Percentiles rank a stretch among this genome's conserved stretches.
These are phyloP conservation scores for Aureococcus anophagefferens DNA, from an alignment of 108 stramenopile species.

Conservation along the genomic window DNA sequence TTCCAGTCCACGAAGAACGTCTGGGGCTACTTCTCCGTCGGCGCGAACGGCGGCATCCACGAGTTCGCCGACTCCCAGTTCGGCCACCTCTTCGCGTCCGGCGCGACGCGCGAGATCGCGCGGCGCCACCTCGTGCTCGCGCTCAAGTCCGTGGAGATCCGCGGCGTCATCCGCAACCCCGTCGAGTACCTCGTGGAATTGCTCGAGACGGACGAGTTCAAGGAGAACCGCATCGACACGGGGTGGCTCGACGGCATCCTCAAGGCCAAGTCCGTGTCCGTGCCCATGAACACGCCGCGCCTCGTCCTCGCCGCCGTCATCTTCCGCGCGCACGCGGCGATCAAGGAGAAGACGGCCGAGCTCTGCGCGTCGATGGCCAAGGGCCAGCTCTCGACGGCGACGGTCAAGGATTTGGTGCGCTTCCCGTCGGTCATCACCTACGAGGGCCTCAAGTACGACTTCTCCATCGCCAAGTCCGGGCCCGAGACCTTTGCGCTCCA, in stretches of 20 bases:
- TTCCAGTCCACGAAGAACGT: conserved; percentile 95
- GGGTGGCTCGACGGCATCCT: conserved; percentile 96
- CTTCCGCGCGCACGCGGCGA: conserved; percentile 63
- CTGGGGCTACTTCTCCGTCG: conserved; percentile 99
- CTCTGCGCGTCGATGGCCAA: conserved; percentile 68
- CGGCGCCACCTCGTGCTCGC: conserved; percentile 90
- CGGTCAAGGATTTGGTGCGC: conserved; percentile 73
- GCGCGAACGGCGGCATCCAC: conserved; percentile 91
- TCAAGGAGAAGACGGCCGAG: conserved; percentile 48
- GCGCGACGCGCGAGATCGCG: conserved; percentile 83
- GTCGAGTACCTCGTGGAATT: conserved; percentile 93
- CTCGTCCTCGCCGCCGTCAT: conserved; percentile 77
- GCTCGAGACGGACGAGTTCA: conserved; percentile 86
- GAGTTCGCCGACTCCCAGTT: conserved; percentile 99
- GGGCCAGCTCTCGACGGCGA: conserved; percentile 76
- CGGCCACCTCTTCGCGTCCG: conserved; percentile 96
- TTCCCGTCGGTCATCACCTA: conserved; percentile 40
- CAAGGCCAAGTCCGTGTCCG: conserved; percentile 55
- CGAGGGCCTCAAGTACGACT: conserved; percentile 81
- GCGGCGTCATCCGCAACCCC: conserved; percentile 97
- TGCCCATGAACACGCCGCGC: conserved; percentile 51
- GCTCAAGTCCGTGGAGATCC: conserved; percentile 90
- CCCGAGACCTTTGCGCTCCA: conserved; percentile 52
- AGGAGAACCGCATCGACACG: conserved; percentile 88
- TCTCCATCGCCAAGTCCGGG: conserved; percentile 61